Evolutionary conservation across 768 basidiomycete species (phyloP).

Genomic region (Pholiota microspora): DNA sequence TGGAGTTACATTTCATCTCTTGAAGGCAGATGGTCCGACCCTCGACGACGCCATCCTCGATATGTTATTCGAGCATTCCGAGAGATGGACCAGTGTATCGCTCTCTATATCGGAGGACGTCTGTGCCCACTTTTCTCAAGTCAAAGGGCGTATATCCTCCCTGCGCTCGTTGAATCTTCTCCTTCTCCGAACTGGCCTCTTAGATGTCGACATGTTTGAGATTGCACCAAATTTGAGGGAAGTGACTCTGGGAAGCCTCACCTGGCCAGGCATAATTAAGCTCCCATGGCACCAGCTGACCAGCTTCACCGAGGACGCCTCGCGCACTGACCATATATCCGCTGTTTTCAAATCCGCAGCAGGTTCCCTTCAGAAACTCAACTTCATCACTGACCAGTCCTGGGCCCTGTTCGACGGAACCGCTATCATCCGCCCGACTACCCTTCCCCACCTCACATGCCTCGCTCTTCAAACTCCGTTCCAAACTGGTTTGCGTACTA

Average conservation of each 20-base stretch:
- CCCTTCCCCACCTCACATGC: conserved; percentile 4
- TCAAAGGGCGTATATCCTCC: conserved; percentile 14
- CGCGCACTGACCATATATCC: conserved; percentile 5
- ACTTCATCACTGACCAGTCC: conserved; percentile 11
- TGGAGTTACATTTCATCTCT: conserved; percentile 10
- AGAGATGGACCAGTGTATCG: conserved; percentile 15
- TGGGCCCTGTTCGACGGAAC: conserved; percentile 7
- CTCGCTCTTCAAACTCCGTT: conserved; percentile 3
- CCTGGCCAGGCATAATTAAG: conserved; percentile 7
- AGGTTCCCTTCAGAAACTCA: conserved; percentile 5
- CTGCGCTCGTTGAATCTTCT: conserved; percentile 12
- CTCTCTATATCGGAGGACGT: conserved; percentile 12
- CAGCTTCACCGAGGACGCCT: conserved; percentile 11
- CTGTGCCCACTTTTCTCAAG: conserved; percentile 10
- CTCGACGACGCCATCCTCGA: conserved; percentile 8
- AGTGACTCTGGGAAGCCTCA: conserved; percentile 7
- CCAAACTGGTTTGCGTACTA: not conserved
- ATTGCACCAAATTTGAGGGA: conserved; percentile 13
- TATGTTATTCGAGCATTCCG: conserved; percentile 15
- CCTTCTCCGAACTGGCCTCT: conserved; percentile 3
- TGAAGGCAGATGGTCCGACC: not conserved
- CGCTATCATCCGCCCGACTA: conserved; percentile 2
- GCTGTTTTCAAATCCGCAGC: conserved; percentile 3
- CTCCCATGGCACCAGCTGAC: conserved; percentile 18
- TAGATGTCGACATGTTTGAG: conserved; percentile 15